These are phyloP conservation scores for Chlorophyllum brunneum DNA, from an alignment of 768 basidiomycete species.

Conservation along the genomic window DNA sequence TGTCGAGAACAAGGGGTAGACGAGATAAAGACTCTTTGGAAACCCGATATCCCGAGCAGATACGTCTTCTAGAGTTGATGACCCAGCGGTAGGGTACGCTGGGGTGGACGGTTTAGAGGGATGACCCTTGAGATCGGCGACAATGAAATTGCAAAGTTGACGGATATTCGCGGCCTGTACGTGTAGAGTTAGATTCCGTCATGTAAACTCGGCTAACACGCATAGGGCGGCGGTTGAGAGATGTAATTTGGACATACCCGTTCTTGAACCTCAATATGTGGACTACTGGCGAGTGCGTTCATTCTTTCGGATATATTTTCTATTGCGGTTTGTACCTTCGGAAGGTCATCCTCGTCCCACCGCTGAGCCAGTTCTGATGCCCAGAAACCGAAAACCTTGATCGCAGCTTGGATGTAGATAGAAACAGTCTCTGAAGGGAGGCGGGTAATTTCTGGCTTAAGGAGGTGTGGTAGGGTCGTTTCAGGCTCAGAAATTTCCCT, in stretches of 20 bases:
- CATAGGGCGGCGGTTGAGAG: too few relatives aligned
- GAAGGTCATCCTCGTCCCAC: slow-evolving; percentile 74
- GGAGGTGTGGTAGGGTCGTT: slow-evolving; percentile 65
- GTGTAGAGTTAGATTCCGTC: background rate
- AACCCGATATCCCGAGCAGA: slow-evolving; percentile 48
- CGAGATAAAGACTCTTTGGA: slow-evolving; percentile 87
- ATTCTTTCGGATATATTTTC: slow-evolving; percentile 59
- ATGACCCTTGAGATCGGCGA: slow-evolving; percentile 62
- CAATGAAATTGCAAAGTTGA: slow-evolving; percentile 73
- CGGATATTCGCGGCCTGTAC: slow-evolving; percentile 75
- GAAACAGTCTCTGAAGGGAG: slow-evolving; percentile 65
- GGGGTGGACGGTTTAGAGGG: slow-evolving; percentile 33
- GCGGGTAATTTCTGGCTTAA: slow-evolving; percentile 53
- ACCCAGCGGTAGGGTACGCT: slow-evolving; percentile 32
- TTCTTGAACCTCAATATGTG: slow-evolving; percentile 89
- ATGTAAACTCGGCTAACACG: too few relatives aligned
- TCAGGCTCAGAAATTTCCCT: slow-evolving; percentile 81
- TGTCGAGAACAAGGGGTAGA: slow-evolving; percentile 70
- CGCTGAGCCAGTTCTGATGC: slow-evolving; percentile 66
- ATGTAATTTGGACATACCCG: slow-evolving; percentile 50
- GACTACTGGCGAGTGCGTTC: slow-evolving; percentile 51
- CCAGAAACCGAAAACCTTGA: slow-evolving; percentile 89
- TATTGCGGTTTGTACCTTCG: slow-evolving; percentile 61
- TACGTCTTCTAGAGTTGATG: slow-evolving; percentile 34
- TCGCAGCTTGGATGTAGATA: slow-evolving; percentile 76